Conservation (phyloP, 306 rosid genomes). For the Luffa aegyptiaca region DNA sequence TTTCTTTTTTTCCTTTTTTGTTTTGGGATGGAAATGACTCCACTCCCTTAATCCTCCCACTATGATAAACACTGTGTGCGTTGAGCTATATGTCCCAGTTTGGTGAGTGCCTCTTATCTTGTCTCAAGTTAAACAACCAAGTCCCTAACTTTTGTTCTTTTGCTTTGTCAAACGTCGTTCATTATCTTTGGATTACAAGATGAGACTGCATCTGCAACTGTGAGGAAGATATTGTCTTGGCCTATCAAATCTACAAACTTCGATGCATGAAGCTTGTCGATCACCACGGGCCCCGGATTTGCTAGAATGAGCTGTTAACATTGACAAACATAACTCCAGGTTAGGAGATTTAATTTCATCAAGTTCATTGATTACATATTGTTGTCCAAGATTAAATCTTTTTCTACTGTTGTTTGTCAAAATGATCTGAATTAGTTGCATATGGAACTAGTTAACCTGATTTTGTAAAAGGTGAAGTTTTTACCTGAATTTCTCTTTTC, state of each 20-base stretch:
- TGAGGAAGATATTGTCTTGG: slow-evolving; percentile 66
- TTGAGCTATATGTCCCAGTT: neutral
- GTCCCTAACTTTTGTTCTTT: neutral
- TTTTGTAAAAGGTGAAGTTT: neutral
- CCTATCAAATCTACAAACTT: slow-evolving; percentile 50
- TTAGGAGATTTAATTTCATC: neutral
- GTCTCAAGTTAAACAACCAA: neutral
- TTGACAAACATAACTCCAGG: neutral
- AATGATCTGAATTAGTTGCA: neutral
- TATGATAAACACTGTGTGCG: neutral
- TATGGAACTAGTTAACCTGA: neutral
- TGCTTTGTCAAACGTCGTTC: slow-evolving; percentile 33
- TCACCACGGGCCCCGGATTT: slow-evolving; percentile 79
- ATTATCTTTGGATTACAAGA: slow-evolving; percentile 53
- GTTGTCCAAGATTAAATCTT: neutral
- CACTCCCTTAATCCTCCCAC: neutral
- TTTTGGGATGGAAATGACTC: neutral
- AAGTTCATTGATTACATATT: neutral
- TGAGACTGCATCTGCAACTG: slow-evolving; percentile 76
- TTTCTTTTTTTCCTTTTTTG: neutral
- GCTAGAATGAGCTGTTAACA: slow-evolving; percentile 72
- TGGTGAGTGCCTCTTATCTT: slow-evolving; percentile 1
- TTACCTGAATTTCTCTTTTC: slow-evolving; percentile 40
- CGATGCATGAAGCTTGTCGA: slow-evolving; percentile 73
- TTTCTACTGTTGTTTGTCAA: neutral